Base-by-base conservation (phyloP, 768 basidiomycete genomes). In the Lactarius quietus region DNA sequence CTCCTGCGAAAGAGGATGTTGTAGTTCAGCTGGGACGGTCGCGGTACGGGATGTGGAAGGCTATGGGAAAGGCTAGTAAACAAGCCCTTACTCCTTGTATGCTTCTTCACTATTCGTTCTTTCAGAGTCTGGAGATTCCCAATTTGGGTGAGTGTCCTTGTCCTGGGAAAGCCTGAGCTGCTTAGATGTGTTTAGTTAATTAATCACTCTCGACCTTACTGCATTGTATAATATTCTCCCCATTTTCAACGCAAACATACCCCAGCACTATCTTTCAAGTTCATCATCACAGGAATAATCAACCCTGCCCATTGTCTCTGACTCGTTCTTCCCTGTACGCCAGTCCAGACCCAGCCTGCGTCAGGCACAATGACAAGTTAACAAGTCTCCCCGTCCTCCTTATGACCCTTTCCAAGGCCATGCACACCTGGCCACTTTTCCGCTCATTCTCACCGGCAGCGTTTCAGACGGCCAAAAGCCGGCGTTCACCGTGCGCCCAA, bases 351-450 rank as follows among this genome's bases (percentile, higher is more conserved):
- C 4, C 75, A 86, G n/a, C 82, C 84, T 0, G 78, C 80, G 12
- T 76, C 80, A 2, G 83, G 79, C 26, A 83, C 45, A 92, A 84
- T 76, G 77, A 82, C 33, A 84, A 83, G 39, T 75, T 95, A 35
- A 93, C 92, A 0, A 90, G 89, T 74, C 86, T 95, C 38, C 93
- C 93, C 12, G 78, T 94, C 72, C 82, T 95, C 9, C 78, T 94
- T 70, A 95, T 95, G 74, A 87, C 88, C 0, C 87, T 95, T 58
- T 84, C 89, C 1, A 84, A 81, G 70, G 82, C 91, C 4, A 91
- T 95, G 90, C 76, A 82, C 66, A 86, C 91, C 72, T 92, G 93
- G 91, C 92, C 93, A 0, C 77, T 95, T 56, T 85, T 95, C 80
- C 83, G 90, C 18, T 82, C 89, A n/a, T 88, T 93, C 71, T 85